Base-by-base conservation (phyloP, 2,329 filamentous ascomycete genomes). In the Fusarium proliferatum region DNA sequence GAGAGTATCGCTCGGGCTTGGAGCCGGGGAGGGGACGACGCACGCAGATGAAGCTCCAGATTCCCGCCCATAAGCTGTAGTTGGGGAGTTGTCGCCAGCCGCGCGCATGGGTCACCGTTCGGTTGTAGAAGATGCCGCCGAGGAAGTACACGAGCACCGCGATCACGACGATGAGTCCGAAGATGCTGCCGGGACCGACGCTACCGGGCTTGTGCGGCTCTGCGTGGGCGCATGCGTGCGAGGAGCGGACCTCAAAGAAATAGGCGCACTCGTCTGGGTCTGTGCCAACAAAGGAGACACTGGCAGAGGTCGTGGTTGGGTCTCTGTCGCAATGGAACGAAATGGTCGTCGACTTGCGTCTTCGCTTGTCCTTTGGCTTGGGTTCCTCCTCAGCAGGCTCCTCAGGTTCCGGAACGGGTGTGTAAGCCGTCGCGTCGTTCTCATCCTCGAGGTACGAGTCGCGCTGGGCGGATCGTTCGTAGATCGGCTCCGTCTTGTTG, bases 51-150 rank as follows among this genome's bases (percentile, higher is more conserved):
- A 97, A 97, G 76, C 88, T 91, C 84, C 93, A 91, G 71, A 98
- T 93, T 61, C 94, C 92, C 36, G 94, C 91, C 96, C 96, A 99
- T 76, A 98, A 89, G 76, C 90, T 91, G 85, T 96, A 98, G 84
- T 99, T 98, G 60, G 96, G 96, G 76, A 98, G 85, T 82, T 99
- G 96, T 76, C 94, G 90, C 96, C 96, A 98, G 53, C 96, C 96
- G 71, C 96, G 89, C 77, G 97, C 95, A 81, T 99, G 94, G 83
- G 95, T 92, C 65, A 99, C 95, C 38, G 94, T 97, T 67, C 96
- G 91, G 83, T 98, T 96, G 86, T 98, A 99, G 72, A 97, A 95
- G 77, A 97, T 93, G 79, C 96, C 96, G 76, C 96, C 96, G 42
- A 97, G 88, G 62, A 97, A 86, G 83, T 99, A 99, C 28, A 96